Conservation (phyloP, 1,284 basidiomycete species). For the Agaricales sp. region DNA sequence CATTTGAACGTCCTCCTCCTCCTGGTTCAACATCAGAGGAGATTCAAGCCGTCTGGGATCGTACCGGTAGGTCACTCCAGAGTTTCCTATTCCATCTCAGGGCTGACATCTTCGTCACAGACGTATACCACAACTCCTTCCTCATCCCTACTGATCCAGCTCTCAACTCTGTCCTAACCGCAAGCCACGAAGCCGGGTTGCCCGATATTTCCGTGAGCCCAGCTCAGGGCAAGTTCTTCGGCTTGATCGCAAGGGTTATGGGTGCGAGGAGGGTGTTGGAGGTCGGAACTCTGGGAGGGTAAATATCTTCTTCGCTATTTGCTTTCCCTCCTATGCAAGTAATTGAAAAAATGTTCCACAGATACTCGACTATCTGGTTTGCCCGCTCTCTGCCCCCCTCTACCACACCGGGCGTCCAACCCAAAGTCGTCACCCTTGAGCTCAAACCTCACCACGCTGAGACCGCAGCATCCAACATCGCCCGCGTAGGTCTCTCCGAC, state of each 20-base stretch:
- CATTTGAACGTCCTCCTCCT: too few species aligned
- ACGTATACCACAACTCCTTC: constrained; percentile 47
- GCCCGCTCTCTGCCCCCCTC: constrained; percentile 42
- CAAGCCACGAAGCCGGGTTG: constrained; percentile 32
- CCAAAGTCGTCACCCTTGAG: constrained; percentile 40
- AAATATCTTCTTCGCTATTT: constrained; percentile 13
- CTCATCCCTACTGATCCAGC: constrained; percentile 33
- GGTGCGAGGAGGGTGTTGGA: constrained; percentile 44
- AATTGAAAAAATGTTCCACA: constrained; percentile 15
- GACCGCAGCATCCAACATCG: constrained; percentile 42
- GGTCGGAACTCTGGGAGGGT: constrained; percentile 56
- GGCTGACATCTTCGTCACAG: constrained; percentile 11
- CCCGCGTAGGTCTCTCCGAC: constrained; percentile 31
- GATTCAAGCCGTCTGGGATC: not conserved
- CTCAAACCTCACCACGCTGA: constrained; percentile 35
- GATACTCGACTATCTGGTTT: constrained; percentile 53
- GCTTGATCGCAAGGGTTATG: constrained; percentile 35
- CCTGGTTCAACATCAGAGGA: too few species aligned
- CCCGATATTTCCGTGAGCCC: constrained; percentile 43
- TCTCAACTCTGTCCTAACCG: constrained; percentile 32
- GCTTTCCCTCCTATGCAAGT: constrained; percentile 7
- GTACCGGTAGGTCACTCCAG: too few species aligned
- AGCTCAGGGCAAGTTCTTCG: constrained; percentile 49
- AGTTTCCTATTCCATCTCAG: not conserved
- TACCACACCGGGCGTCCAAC: constrained; percentile 27